Percentiles rank a stretch among this genome's conserved stretches.
phyloP scores from a whole-genome alignment of 371 early-diverging fungal species.

The Mortierella sp. region DNA sequence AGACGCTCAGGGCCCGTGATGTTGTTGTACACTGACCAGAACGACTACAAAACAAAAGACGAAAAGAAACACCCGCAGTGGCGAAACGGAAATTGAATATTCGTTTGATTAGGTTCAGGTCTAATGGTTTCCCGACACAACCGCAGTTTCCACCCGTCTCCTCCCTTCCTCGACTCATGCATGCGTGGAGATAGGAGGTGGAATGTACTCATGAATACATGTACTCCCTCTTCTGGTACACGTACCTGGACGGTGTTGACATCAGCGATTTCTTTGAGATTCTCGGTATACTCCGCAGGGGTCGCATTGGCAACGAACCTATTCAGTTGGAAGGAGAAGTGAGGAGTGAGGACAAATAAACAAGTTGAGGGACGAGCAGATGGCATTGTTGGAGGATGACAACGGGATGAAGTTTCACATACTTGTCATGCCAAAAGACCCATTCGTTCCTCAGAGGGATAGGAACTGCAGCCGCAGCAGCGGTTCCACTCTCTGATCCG shows the following conservation, averaged over 20 bases:
- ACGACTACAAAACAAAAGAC: slow-evolving; percentile 55
- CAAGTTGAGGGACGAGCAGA: too few relatives aligned
- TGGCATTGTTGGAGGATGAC: too few relatives aligned
- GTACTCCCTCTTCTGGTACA: neutral
- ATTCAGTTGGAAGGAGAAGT: too few relatives aligned
- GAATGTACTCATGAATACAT: neutral
- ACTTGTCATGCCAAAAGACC: slow-evolving; percentile 78
- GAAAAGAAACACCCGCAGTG: slow-evolving; percentile 21
- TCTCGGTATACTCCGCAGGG: slow-evolving; percentile 68
- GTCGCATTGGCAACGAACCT: slow-evolving; percentile 66
- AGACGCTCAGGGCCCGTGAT: slow-evolving; percentile 64
- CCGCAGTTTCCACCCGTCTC: too few relatives aligned
- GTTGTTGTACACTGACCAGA: slow-evolving; percentile 68
- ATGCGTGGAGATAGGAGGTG: neutral
- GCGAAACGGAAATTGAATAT: slow-evolving; percentile 17
- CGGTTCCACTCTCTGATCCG: slow-evolving; percentile 34
- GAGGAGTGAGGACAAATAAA: too few relatives aligned
- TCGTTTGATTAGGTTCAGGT: slow-evolving; percentile 1
- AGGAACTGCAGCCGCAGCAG: slow-evolving; percentile 19
- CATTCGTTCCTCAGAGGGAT: slow-evolving; percentile 66
- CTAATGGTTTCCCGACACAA: neutral
- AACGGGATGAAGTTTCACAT: slow-evolving; percentile 18
- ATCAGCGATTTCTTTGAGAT: slow-evolving; percentile 66
- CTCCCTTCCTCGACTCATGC: too few relatives aligned
- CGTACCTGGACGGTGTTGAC: slow-evolving; percentile 72